A percentile compares a stretch with the other conserved stretches of the same genome.
Conservation (phyloP, 1,284 basidiomycete species). For the Trametes polyzona region DNA sequence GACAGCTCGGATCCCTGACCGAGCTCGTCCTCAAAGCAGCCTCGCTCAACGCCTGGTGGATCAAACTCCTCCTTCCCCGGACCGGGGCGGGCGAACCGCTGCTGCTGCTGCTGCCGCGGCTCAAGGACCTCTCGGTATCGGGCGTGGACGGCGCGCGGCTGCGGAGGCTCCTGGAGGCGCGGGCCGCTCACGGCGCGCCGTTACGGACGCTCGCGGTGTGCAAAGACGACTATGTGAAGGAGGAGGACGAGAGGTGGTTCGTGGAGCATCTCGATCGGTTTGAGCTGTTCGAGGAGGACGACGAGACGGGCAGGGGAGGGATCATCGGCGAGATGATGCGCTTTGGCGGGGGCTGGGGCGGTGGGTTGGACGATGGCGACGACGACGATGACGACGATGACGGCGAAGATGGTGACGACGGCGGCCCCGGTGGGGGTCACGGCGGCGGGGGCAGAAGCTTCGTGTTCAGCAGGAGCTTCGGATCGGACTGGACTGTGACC, state of each 20-base stretch:
- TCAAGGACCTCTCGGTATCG: slow-evolving; percentile 49
- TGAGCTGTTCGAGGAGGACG: slow-evolving; percentile 31
- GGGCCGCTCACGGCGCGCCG: slow-evolving; percentile 46
- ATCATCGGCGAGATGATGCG: slow-evolving; percentile 23
- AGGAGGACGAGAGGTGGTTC: slow-evolving; percentile 28
- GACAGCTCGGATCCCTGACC: slow-evolving; percentile 40
- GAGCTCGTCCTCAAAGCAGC: slow-evolving; percentile 51
- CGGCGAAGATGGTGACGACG: slow-evolving; percentile 14
- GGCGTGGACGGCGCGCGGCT: slow-evolving; percentile 46
- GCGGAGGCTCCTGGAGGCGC: slow-evolving; percentile 46
- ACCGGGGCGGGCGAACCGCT: neutral
- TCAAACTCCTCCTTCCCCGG: slow-evolving; percentile 40
- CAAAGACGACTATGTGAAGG: slow-evolving; percentile 25
- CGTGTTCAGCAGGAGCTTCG: too few species aligned
- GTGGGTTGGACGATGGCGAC: slow-evolving; percentile 16
- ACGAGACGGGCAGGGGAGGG: slow-evolving; percentile 21
- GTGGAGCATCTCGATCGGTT: slow-evolving; percentile 24
- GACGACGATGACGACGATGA: slow-evolving; percentile 18
- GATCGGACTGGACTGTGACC: too few species aligned
- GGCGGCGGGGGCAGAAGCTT: too few species aligned
- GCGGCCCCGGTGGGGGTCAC: too few species aligned
- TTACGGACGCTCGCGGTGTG: slow-evolving; percentile 49
- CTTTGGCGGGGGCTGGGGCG: slow-evolving; percentile 20
- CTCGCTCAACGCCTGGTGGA: slow-evolving; percentile 40
- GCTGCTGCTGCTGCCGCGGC: slow-evolving; percentile 39